Evolutionary conservation across 1,139 yeast genomes (phyloP).

Genomic region (Nadsonia starkeyi-henricii): DNA sequence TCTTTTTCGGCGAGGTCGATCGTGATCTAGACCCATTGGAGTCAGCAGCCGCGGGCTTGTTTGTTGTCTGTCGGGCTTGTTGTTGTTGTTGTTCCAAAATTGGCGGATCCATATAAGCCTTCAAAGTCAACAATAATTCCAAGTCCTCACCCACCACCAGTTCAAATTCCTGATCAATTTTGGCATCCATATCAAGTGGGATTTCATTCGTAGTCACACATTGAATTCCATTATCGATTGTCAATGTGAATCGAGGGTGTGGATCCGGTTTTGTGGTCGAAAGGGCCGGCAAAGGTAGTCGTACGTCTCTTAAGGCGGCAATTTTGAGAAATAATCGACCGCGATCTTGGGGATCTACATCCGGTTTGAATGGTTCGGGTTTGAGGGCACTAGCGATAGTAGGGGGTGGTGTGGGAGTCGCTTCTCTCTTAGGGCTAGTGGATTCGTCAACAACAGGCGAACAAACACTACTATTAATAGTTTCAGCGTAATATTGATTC

Average conservation of each 20-base stretch:
- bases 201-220: conserved; percentile 62
- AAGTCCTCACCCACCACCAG: conserved; percentile 49
- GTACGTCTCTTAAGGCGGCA: conserved; percentile 42
- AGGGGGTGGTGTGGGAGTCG: not conserved
- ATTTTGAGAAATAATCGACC: conserved; percentile 70
- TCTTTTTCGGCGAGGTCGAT: conserved; percentile 10
- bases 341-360: conserved; percentile 32
- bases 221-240: conserved; percentile 81
- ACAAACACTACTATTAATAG: too few species aligned
- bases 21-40: not conserved
- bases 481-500: too few species aligned
- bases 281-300: conserved; percentile 32
- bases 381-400: not conserved
- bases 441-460: too few species aligned
- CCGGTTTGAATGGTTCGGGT: not conserved
- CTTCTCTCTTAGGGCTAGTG: too few species aligned
- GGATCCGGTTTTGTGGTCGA: conserved; percentile 22
- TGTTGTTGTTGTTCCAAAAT: conserved; percentile 1
- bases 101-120: conserved; percentile 23
- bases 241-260: conserved; percentile 41
- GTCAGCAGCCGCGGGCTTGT: not conserved
- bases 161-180: conserved; percentile 70
- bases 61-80: too few species aligned
- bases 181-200: conserved; percentile 27
- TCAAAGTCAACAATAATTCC: conserved; percentile 56